Evolutionary conservation across 1,139 yeast genomes (phyloP).

Genomic region (Saccharomyces hybrid): DNA sequence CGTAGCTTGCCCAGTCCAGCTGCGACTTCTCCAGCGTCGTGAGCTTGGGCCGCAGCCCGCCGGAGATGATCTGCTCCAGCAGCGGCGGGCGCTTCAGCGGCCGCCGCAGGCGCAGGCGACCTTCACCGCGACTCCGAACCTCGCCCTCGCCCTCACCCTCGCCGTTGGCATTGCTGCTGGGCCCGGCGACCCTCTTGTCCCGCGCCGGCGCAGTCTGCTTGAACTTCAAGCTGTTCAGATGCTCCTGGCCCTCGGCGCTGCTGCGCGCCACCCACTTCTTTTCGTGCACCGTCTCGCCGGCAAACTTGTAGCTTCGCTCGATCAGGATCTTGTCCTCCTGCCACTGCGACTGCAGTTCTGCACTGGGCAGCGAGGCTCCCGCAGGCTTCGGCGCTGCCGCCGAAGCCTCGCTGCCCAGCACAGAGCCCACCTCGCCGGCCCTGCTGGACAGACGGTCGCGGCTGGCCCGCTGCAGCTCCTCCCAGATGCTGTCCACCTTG

Average conservation of each 20-base stretch:
- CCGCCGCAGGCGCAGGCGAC: conserved; percentile 23
- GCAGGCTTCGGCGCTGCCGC: background rate
- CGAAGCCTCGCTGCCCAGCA: conserved; percentile 11
- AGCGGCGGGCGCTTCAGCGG: conserved; percentile 65
- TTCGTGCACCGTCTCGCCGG: conserved; percentile 75
- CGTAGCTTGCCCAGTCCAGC: conserved; percentile 92
- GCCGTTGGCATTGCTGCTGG: no score
- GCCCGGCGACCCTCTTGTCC: no score
- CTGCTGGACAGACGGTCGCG: conserved; percentile 18
- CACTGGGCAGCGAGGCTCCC: no score
- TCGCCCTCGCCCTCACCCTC: background rate
- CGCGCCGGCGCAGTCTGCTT: conserved; percentile 21
- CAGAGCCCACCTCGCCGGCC: conserved; percentile 18
- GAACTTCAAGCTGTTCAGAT: conserved; percentile 46
- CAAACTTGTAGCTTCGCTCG: conserved; percentile 74
- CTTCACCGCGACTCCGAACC: background rate
- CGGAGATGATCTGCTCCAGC: conserved; percentile 59
- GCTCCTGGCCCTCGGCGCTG: conserved; percentile 85
- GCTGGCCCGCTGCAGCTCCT: conserved; percentile 30
- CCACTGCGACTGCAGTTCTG: background rate
- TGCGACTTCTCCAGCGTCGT: conserved; percentile 89
- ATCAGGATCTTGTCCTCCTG: conserved; percentile 55
- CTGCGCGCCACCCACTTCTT: conserved; percentile 65
- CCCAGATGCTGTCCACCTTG: conserved; percentile 45
- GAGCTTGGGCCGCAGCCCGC: conserved; percentile 57